Percentiles rank a stretch among this genome's conserved stretches.
These are phyloP conservation scores for Kitagawia praeruptora DNA, from an alignment of 129 eudicot species.

Conservation along the genomic window DNA sequence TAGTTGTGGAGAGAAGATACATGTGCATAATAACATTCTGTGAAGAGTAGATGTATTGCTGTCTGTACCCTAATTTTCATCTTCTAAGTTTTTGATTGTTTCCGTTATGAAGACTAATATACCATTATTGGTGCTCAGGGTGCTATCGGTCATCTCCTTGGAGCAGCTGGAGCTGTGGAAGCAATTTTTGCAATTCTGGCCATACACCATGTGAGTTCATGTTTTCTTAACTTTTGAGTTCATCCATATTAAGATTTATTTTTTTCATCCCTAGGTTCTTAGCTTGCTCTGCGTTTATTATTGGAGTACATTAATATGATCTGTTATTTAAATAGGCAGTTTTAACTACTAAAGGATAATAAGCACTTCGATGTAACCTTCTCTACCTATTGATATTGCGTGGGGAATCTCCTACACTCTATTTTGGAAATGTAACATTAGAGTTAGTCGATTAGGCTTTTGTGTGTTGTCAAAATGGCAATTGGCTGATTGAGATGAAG, in stretches of 20 bases:
- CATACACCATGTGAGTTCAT: constrained; percentile 50
- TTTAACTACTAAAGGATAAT: background rate
- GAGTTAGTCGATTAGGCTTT: background rate
- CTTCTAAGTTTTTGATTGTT: background rate
- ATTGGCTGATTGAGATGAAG: background rate
- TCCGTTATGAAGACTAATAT: background rate
- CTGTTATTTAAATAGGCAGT: background rate
- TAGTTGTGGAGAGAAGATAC: background rate
- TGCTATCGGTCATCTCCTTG: constrained; percentile 91
- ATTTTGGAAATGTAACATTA: background rate
- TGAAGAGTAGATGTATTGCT: background rate
- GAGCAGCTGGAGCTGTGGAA: constrained; percentile 99
- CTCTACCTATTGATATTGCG: background rate
- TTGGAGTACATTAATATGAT: background rate
- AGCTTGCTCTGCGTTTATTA: background rate
- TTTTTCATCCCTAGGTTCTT: background rate
- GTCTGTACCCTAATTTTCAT: background rate
- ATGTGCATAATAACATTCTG: background rate
- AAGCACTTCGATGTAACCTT: background rate
- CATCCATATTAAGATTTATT: background rate
- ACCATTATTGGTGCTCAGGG: constrained; percentile 41
- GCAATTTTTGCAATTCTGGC: constrained; percentile 76
- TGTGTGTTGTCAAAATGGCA: background rate
- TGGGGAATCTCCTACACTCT: background rate
- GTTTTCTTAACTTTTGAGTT: background rate